A percentile compares a stretch with the other conserved stretches of the same genome.
Conservation (phyloP, 768 basidiomycete species). For the Suillus clintonianus region DNA sequence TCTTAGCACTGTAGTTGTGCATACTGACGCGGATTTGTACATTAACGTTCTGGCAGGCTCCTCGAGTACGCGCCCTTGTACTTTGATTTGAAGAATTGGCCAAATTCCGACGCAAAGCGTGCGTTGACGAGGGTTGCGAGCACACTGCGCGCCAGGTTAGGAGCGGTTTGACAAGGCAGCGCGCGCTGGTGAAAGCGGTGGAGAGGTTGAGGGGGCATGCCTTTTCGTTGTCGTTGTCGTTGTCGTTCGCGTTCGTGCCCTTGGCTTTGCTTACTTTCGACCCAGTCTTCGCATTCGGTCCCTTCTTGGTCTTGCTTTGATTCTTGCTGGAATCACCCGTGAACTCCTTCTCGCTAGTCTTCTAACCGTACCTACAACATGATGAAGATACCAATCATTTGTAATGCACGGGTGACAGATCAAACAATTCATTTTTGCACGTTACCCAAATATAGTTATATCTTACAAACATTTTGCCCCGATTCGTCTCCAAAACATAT, state of each 20-base stretch:
- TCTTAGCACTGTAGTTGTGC: too few relatives aligned
- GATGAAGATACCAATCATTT: not conserved
- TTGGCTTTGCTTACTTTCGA: too few relatives aligned
- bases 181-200: too few relatives aligned
- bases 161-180: not conserved
- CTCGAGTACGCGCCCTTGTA: slow-evolving; percentile 64
- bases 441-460: not conserved
- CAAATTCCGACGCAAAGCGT: slow-evolving; percentile 70
- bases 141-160: slow-evolving; percentile 51
- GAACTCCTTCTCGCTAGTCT: not conserved
- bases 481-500: not conserved
- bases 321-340: too few relatives aligned
- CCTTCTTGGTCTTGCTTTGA: too few relatives aligned
- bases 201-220: too few relatives aligned
- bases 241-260: too few relatives aligned
- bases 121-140: slow-evolving; percentile 54
- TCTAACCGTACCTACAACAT: not conserved
- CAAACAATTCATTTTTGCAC: not conserved
- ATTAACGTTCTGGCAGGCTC: slow-evolving; percentile 42
- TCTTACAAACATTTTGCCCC: not conserved
- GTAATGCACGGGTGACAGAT: not conserved
- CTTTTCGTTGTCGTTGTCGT: too few relatives aligned
- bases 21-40: too few relatives aligned
- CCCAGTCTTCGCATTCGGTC: too few relatives aligned
- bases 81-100: slow-evolving; percentile 67